Evolutionary conservation across 2,329 filamentous ascomycete species (phyloP).

Genomic region (Colletotrichum truncatum): DNA sequence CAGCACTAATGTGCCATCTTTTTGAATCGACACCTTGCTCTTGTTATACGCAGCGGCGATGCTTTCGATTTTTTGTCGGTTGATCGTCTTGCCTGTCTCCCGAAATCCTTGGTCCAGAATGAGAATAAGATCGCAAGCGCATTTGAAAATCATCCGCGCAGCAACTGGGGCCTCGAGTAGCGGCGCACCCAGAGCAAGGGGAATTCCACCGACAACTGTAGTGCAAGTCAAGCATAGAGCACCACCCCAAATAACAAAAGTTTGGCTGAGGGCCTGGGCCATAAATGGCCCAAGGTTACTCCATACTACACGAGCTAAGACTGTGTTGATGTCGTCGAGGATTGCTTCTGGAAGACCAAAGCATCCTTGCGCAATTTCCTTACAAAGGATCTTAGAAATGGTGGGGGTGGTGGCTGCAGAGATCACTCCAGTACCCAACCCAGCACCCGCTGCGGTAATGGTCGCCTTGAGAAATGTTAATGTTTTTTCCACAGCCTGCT

Average conservation of each 20-base stretch:
- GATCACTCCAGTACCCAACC: constrained; percentile 17
- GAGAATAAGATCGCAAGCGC: constrained; percentile 25
- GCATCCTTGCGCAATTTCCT: constrained; percentile 33
- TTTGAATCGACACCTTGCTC: background rate
- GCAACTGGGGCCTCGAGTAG: constrained; percentile 17
- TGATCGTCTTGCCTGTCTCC: background rate
- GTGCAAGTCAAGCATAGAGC: constrained; percentile 28
- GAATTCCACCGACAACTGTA: constrained; percentile 34
- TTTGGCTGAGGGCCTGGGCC: constrained; percentile 24
- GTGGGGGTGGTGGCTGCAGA: constrained; percentile 34
- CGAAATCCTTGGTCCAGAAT: constrained; percentile 10
- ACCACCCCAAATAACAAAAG: constrained; percentile 28
- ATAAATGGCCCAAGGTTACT: constrained; percentile 35
- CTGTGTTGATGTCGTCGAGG: constrained; percentile 32
- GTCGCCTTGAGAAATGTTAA: constrained; percentile 24
- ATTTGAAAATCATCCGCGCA: constrained; percentile 22
- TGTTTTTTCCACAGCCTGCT: constrained; percentile 21
- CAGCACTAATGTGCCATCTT: background rate
- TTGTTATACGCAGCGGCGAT: background rate
- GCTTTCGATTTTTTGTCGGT: background rate
- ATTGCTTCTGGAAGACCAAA: constrained; percentile 35
- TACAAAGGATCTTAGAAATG: constrained; percentile 35
- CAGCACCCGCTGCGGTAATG: background rate
- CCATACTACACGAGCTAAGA: constrained; percentile 34
- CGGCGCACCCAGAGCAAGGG: constrained; percentile 10